phyloP scores from a whole-genome alignment of 805 yeast species.

The Diddensiella transvaalensis region DNA sequence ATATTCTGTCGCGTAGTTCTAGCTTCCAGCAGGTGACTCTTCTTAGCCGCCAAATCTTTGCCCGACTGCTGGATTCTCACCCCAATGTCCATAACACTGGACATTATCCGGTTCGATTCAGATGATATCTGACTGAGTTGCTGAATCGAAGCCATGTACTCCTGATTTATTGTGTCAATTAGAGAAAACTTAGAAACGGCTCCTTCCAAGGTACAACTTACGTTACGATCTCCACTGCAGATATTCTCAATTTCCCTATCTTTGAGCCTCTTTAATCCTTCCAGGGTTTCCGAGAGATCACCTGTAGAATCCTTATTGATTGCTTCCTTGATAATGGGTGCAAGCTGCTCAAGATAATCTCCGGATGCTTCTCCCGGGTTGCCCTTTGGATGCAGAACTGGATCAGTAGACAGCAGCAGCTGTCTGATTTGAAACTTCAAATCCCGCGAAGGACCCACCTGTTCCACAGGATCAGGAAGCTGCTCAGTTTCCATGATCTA shows the following conservation, averaged over 20 bases:
- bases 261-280: conserved; percentile 53
- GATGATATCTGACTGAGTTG: conserved; percentile 59
- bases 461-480: background rate
- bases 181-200: background rate
- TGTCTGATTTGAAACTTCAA: conserved; percentile 24
- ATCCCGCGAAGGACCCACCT: conserved; percentile 10
- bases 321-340: conserved; percentile 68
- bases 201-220: background rate
- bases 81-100: conserved; percentile 55
- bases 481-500: background rate
- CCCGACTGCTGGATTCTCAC: conserved; percentile 62
- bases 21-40: conserved; percentile 54
- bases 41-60: conserved; percentile 52
- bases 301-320: conserved; percentile 52
- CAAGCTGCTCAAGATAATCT: conserved; percentile 74
- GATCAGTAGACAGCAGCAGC: conserved; percentile 22
- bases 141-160: conserved; percentile 46
- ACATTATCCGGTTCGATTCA: conserved; percentile 52
- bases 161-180: conserved; percentile 26
- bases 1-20: conserved; percentile 66
- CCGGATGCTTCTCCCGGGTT: conserved; percentile 34
- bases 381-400: conserved; percentile 16
- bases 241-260: conserved; percentile 60
- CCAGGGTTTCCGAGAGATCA: conserved; percentile 53
- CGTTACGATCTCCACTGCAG: conserved; percentile 56